These are phyloP conservation scores for Yamadazyma songkhlaensis DNA, from an alignment of 1,139 yeast genomes.

Conservation along the genomic window DNA sequence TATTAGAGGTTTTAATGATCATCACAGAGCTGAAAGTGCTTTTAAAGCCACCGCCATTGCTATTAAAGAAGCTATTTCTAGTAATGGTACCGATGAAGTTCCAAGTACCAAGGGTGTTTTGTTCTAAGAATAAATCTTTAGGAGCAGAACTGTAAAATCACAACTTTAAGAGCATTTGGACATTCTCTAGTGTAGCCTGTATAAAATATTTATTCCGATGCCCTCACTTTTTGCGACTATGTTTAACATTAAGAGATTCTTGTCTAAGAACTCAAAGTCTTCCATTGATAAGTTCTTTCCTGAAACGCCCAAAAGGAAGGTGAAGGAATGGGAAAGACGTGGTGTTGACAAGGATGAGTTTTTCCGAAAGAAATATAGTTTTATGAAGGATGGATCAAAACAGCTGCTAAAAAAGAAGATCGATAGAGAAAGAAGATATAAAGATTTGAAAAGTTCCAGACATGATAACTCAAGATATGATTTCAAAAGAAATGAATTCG, in stretches of 20 bases:
- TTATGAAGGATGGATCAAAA: slow-evolving; percentile 25
- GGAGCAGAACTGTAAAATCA: too few species aligned
- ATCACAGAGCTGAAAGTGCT: slow-evolving; percentile 94
- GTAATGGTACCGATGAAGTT: slow-evolving; percentile 84
- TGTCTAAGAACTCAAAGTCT: slow-evolving; percentile 7
- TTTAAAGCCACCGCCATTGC: slow-evolving; percentile 96
- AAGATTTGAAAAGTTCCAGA: slow-evolving; percentile 16
- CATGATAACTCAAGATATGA: slow-evolving; percentile 2
- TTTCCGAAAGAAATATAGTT: slow-evolving; percentile 37
- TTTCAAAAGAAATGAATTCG: slow-evolving; percentile 3
- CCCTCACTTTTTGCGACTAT: slow-evolving; percentile 1
- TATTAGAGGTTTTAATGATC: slow-evolving; percentile 89
- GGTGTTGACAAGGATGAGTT: slow-evolving; percentile 41
- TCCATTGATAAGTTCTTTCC: slow-evolving; percentile 14
- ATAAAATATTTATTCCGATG: background rate
- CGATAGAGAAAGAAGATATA: slow-evolving; percentile 30
- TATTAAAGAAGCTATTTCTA: slow-evolving; percentile 76
- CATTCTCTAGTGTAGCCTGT: too few species aligned
- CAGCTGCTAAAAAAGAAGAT: slow-evolving; percentile 32
- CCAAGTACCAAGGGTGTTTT: slow-evolving; percentile 97
- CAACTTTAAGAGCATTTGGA: background rate
- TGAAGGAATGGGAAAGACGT: slow-evolving; percentile 39
- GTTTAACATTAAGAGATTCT: slow-evolving; percentile 3
- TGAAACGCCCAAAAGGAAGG: slow-evolving; percentile 6
- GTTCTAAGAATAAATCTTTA: slow-evolving; percentile 40